Evolutionary conservation across 2,329 filamentous ascomycete genomes (phyloP), one percentile per base, ranked within the genome.

Genomic region (Dendrostoma leiphaemia): DNA sequence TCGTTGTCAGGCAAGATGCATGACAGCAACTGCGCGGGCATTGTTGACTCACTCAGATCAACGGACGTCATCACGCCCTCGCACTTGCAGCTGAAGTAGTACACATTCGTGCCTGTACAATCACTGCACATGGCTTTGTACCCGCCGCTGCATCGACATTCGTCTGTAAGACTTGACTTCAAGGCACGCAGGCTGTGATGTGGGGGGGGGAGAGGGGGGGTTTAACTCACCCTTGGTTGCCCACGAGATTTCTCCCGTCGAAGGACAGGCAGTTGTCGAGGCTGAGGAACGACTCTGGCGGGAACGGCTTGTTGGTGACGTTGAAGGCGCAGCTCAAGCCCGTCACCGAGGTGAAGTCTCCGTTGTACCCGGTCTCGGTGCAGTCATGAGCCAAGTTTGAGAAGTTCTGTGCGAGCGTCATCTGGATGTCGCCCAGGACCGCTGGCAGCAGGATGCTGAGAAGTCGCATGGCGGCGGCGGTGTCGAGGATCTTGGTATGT

Each of bases 181-280:
- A n/a, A n/a, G n/a, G n/a, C n/a, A n/a, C n/a, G n/a, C n/a, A n/a
- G n/a, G n/a, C n/a, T n/a, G n/a, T n/a, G n/a, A n/a, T n/a, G n/a
- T n/a, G n/a, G n/a, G n/a, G n/a, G n/a, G n/a, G n/a, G n/a, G n/a
- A n/a, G n/a, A n/a, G n/a, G n/a, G n/a, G n/a, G n/a, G n/a, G 9
- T n/a, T n/a, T 2, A 21, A 8, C 37, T n/a, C 31, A 57, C 54
- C 54, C 51, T 41, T 54, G 51, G n/a, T 50, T 37, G 13, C 46
- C 51, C n/a, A 54, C 43, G 17, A 57, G 43, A 2, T 10, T 19
- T 17, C 34, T 26, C n/a, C 28, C 44, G 19, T 47, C 35, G 24
- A 51, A 57, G 6, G 54, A 40, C n/a, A 54, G 40, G 17, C 51
- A 54, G 6, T 34, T 24, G 37, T 57, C 40, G 28, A 57, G 51